Conservation (phyloP, 208 protist species). For the Wallacemonas sp. region DNA sequence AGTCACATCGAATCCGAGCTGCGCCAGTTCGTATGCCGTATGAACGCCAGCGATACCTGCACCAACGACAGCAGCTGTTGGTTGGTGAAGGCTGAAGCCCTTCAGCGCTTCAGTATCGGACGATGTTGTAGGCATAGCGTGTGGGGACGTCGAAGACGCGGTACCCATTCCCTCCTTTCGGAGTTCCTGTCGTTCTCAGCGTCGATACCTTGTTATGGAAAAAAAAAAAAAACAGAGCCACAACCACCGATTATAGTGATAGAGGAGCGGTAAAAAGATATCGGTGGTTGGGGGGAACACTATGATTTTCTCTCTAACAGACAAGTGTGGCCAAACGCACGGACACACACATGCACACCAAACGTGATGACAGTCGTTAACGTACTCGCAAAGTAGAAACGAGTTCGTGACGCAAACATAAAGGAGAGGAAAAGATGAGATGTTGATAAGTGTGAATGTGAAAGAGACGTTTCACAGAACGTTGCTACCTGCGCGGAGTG, state of each 20-base stretch:
- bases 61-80: constrained; percentile 78
- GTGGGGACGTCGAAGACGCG: neutral
- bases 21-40: constrained; percentile 81
- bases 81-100: constrained; percentile 40
- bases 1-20: constrained; percentile 79
- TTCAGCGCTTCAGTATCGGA: constrained; percentile 22
- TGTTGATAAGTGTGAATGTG: too few species aligned
- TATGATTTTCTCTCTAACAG: too few species aligned
- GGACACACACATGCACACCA: too few species aligned
- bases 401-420: too few species aligned
- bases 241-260: neutral
- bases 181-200: neutral
- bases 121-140: neutral
- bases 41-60: constrained; percentile 85
- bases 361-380: too few species aligned
- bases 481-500: too few species aligned
- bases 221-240: constrained; percentile 18
- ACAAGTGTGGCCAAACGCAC: too few species aligned
- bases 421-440: too few species aligned
- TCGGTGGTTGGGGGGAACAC: too few species aligned
- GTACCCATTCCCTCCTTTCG: neutral
- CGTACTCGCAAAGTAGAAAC: too few species aligned
- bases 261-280: constrained; percentile 18
- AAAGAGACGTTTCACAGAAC: too few species aligned
- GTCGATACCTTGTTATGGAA: neutral